Base-by-base conservation (phyloP, 805 yeast genomes). In the Grigorovia humatica region DNA sequence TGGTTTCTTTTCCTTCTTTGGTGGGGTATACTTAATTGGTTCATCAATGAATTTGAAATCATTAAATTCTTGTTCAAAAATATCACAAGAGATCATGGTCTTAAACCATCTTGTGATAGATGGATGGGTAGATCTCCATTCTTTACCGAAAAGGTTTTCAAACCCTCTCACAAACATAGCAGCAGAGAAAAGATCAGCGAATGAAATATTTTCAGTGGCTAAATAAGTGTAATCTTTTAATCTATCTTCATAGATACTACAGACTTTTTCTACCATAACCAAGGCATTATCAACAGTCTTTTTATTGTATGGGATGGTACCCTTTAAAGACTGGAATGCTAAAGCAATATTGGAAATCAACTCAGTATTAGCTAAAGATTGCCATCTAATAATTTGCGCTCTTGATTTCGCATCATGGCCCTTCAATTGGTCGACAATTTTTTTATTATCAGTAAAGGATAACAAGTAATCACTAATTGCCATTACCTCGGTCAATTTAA, bases 251-350 rank as follows among this genome's bases (percentile, higher is more conserved):
- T 76, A 72, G 50, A 77, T 57, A 35, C 66, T 61, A 55, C 73
- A 67, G 51, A 73, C 65, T 47, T 61, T 62, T 45, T 73, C 76
- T 57, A 76, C 63, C 53, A 64, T 57, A 20, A 62, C 77, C 23
- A 51, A 51, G 46, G 72, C 72, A 42, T 71, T 74, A 53, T 81
- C 83, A 55, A 79, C 78, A 48, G 55, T 63, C 52, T 82, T 83
- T 80, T 85, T 85, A 84, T 85, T 83, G 83, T 80, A 88, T 57
- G 95, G 90, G 51, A 57, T 67, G 50, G 65, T 70, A 62, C 96
- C 96, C 47, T 70, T 63, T 51, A 85, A 65, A 59, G 88, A 85
- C 54, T 67, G 66, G 70, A 87, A 79, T 57, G 79, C 78, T 42
- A 57, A 61, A 53, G 77, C 77, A 49, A 75, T 60, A 52, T 70